These are phyloP conservation scores for Blastocystis sp. DNA, from an alignment of 352 stramenopile genomes.

Conservation along the genomic window DNA sequence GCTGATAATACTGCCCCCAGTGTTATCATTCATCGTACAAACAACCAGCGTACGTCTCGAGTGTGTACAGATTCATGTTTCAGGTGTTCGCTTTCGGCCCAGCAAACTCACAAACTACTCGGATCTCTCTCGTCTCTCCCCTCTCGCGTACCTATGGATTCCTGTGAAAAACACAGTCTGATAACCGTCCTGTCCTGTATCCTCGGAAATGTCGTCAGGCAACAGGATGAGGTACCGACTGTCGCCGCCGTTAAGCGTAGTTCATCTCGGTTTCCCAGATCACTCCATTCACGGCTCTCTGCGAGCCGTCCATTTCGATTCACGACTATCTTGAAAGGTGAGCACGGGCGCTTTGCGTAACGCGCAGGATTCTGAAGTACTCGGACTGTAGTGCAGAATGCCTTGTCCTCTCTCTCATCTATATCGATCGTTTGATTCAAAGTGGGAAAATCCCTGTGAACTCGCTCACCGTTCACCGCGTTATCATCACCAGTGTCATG, in stretches of 20 bases:
- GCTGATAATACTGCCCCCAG: neutral
- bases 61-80: neutral
- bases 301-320: conserved; percentile 13
- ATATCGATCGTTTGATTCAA: conserved; percentile 65
- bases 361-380: conserved; percentile 37
- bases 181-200: conserved; percentile 56
- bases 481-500: conserved; percentile 45
- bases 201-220: conserved; percentile 19
- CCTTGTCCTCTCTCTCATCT: conserved; percentile 37
- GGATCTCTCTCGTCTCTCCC: neutral
- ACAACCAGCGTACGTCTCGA: neutral
- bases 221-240: conserved; percentile 29
- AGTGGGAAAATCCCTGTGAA: conserved; percentile 33
- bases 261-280: neutral
- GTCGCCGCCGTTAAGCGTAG: neutral
- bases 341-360: neutral
- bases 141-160: conserved; percentile 13
- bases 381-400: conserved; percentile 58
- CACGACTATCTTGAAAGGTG: conserved; percentile 39
- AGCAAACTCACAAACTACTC: neutral
- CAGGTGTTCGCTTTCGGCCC: neutral
- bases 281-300: conserved; percentile 48
- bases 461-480: conserved; percentile 47
- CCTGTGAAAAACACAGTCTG: conserved; percentile 33
- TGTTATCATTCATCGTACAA: neutral